Percentiles rank a stretch among this genome's conserved stretches.
phyloP scores from a whole-genome alignment of 345 rosid genomes.

The Lumnitzera littorea region DNA sequence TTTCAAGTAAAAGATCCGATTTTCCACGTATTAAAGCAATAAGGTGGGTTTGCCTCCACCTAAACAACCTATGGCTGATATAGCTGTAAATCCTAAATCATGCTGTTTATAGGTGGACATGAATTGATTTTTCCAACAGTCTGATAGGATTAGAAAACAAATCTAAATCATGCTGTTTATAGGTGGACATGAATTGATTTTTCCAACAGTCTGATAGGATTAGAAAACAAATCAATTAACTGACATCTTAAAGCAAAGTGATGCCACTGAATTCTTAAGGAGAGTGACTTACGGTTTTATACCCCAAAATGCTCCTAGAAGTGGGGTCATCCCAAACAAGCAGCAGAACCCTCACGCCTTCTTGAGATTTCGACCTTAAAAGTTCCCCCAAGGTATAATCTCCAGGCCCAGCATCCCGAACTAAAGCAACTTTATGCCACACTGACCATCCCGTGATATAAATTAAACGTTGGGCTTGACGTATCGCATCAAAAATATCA shows the following conservation, averaged over 20 bases:
- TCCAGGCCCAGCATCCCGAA: slow-evolving; percentile 48
- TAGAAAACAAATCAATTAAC: no score
- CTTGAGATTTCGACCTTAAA: slow-evolving; percentile 76
- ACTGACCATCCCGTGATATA: slow-evolving; percentile 97
- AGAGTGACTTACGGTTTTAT: slow-evolving; percentile 54
- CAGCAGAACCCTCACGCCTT: slow-evolving; percentile 95
- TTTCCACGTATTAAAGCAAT: no score
- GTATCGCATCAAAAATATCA: slow-evolving; percentile 78
- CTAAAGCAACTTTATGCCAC: slow-evolving; percentile 76
- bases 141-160: no score
- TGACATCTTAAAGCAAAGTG: not conserved
- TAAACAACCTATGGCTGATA: no score
- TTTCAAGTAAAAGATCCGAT: no score
- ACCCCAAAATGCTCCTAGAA: slow-evolving; percentile 83
- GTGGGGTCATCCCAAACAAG: slow-evolving; percentile 98
- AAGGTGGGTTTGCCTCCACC: no score
- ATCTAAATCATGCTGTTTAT: no score
- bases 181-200: no score
- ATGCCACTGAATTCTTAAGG: not conserved
- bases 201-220: no score
- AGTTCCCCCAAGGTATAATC: slow-evolving; percentile 65
- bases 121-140: no score
- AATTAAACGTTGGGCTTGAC: slow-evolving; percentile 70
- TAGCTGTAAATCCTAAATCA: no score
- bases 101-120: no score